Base-by-base conservation (phyloP, 2,329 filamentous ascomycete species). In the Cryphonectria nitschkei region DNA sequence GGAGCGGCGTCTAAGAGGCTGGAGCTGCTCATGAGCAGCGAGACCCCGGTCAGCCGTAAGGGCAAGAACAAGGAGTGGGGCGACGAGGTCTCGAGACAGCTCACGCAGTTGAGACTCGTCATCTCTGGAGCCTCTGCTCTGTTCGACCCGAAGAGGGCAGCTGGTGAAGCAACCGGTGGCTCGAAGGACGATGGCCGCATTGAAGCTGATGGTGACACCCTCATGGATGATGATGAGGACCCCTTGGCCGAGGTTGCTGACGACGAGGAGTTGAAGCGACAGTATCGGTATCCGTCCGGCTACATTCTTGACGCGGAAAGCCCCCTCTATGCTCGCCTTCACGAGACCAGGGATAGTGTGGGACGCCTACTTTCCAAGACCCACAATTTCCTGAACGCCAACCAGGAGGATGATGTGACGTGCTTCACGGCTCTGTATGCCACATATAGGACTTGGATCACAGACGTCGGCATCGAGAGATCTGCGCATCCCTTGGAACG, bases 51-150 rank as follows among this genome's bases (percentile, higher is more conserved):
- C 68, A 97, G 94, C 80, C 89, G 95, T 70, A 95, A 95, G 75
- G 96, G 96, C 52, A 97, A 95, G 79, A 97, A 97, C 75, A 99
- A 98, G 81, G 95, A 98, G 76, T 99, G 96, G 96, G 98, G 95
- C 0, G 96, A 99, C 79, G 97, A 99, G 79, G 92, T 98, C 39
- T 95, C 94, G 1, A 87, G 96, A 69, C 94, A 97, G 75, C 86
- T 99, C 70, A 93, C 95, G 16, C 90, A 98, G 67, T 85, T 99
- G 19, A 88, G 95, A 41, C 86, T 99, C n/a, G 89, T 97, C 61
- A 89, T 97, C 37, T 97, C 95, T 3, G 96, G 96, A 68, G 90
- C 97, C 70, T 95, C 95, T 9, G 91, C 93, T 1, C 85, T 99
- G 14, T 98, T 99, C 78, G 94, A 98, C 77, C 90, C 94, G 0